Conservation (phyloP, 139 green algal species). For the Coelastrella sp. region DNA sequence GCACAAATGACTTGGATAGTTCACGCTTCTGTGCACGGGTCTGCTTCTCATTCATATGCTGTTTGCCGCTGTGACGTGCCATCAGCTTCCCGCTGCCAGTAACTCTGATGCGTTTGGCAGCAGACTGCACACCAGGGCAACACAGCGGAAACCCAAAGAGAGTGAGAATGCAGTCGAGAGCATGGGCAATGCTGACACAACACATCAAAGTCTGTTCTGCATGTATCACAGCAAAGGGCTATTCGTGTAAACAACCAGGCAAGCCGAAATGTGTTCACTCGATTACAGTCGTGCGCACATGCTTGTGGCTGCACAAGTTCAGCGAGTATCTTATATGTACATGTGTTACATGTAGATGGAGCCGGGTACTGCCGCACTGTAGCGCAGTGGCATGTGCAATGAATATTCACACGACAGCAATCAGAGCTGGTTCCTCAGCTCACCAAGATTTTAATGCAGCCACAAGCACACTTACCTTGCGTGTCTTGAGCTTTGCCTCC, state of each 20-base stretch:
- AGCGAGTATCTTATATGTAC: no score
- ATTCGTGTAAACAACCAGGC: no score
- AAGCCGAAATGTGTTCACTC: no score
- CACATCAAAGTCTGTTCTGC: no score
- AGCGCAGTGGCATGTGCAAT: no score
- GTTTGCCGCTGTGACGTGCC: conserved; percentile 83
- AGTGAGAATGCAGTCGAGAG: not conserved
- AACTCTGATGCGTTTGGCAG: conserved; percentile 89
- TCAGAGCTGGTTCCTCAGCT: not conserved
- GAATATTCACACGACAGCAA: no score
- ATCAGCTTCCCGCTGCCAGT: conserved; percentile 87
- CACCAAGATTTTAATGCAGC: not conserved
- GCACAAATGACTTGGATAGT: conserved; percentile 47
- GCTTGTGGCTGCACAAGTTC: no score
- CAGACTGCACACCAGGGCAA: conserved; percentile 61
- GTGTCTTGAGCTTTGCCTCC: conserved; percentile 79
- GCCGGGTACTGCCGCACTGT: no score
- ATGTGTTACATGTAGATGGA: no score
- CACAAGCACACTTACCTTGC: conserved; percentile 64
- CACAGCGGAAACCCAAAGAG: not conserved
- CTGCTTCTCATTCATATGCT: conserved; percentile 93
- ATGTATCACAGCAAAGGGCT: no score
- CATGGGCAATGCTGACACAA: not conserved
- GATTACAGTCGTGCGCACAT: no score
- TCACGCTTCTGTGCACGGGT: conserved; percentile 58